Evolutionary conservation across 805 yeast genomes (phyloP).

Genomic region (Lipomyces mesembrius): DNA sequence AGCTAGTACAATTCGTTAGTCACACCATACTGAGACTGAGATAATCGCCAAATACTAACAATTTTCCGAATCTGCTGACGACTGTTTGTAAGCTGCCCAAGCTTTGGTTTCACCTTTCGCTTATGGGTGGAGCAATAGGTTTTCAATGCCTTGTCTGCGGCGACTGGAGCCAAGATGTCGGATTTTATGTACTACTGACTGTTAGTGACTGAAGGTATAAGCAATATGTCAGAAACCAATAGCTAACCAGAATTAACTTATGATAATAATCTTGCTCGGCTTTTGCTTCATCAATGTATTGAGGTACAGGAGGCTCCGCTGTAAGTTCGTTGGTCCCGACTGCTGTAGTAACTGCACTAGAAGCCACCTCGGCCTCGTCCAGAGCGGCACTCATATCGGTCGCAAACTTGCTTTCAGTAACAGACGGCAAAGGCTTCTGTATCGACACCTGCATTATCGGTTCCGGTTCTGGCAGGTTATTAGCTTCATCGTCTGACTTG

Average conservation of each 20-base stretch:
- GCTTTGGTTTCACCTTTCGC: slow-evolving; percentile 80
- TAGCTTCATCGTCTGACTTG: slow-evolving; percentile 6
- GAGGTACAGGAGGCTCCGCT: not conserved
- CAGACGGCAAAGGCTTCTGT: not conserved
- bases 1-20: slow-evolving; percentile 45
- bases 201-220: slow-evolving; percentile 39
- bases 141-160: slow-evolving; percentile 58
- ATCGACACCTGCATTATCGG: slow-evolving; percentile 8
- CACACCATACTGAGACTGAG: not conserved
- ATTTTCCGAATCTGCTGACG: slow-evolving; percentile 57
- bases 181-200: slow-evolving; percentile 55
- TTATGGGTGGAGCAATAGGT: slow-evolving; percentile 62
- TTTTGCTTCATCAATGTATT: slow-evolving; percentile 43
- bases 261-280: slow-evolving; percentile 49
- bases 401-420: not conserved
- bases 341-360: not conserved
- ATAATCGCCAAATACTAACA: slow-evolving; percentile 18
- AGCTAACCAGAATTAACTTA: slow-evolving; percentile 52
- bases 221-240: not conserved
- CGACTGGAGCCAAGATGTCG: slow-evolving; percentile 61
- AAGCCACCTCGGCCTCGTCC: not conserved
- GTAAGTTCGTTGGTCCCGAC: not conserved
- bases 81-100: slow-evolving; percentile 88
- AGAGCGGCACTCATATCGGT: not conserved
- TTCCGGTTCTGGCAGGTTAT: slow-evolving; percentile 13